These are phyloP conservation scores for Alloteropsis angusta DNA, from an alignment of 202 grass and related monocot genomes.

Conservation along the genomic window DNA sequence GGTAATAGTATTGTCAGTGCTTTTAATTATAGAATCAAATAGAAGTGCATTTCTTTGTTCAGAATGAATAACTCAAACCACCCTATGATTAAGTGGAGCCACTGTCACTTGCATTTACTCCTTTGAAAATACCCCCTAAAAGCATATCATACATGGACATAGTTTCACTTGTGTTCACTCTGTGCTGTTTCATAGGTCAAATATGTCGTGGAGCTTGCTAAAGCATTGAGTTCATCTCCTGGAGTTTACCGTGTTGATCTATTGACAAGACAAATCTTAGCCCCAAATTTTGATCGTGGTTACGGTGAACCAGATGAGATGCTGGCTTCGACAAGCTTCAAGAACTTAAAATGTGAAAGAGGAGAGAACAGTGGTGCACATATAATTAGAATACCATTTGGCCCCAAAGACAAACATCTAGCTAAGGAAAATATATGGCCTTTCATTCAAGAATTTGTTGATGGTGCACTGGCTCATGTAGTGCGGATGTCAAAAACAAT, in stretches of 20 bases:
- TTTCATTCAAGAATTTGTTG: constrained; percentile 96
- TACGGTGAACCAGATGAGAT: constrained; percentile 80
- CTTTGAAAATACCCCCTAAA: constrained; percentile 14
- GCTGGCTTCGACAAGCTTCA: constrained; percentile 43
- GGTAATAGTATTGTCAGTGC: constrained; percentile 54
- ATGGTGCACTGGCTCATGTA: constrained; percentile 77
- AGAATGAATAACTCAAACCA: constrained; percentile 13
- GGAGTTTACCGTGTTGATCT: constrained; percentile 96
- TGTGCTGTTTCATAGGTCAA: constrained; percentile 65
- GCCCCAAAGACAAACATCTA: constrained; percentile 85
- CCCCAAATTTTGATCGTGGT: constrained; percentile 74
- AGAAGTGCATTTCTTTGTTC: background rate
- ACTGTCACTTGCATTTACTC: constrained; percentile 3
- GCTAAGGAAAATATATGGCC: constrained; percentile 96
- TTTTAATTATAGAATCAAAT: background rate
- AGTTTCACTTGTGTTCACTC: constrained; percentile 18
- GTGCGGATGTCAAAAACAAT: constrained; percentile 82
- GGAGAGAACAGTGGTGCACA: constrained; percentile 91
- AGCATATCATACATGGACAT: background rate
- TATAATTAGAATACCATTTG: constrained; percentile 94
- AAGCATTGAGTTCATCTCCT: constrained; percentile 88
- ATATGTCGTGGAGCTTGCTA: constrained; percentile 99
- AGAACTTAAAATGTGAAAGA: constrained; percentile 65
- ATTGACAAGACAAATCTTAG: constrained; percentile 74
- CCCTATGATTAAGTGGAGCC: background rate